A percentile compares a stretch with the other conserved stretches of the same genome.
Evolutionary conservation across 371 early-diverging fungal species (phyloP).

Genomic region (Gilbertella persicaria): DNA sequence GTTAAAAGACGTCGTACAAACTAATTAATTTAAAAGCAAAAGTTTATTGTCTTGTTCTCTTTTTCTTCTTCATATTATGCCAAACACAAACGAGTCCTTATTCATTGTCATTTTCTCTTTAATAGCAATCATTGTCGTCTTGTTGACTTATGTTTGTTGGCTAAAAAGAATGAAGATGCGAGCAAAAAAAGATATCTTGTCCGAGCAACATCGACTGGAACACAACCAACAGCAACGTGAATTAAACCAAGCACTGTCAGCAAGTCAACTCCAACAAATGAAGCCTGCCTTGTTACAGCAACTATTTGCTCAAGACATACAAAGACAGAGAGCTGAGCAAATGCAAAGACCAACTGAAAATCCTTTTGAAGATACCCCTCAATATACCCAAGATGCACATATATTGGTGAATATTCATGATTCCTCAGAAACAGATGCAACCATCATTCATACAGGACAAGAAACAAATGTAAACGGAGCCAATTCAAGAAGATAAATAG

Average conservation of each 20-base stretch:
- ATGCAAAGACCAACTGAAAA: conserved; percentile 3
- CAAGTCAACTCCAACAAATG: conserved; percentile 20
- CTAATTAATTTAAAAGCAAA: conserved; percentile 4
- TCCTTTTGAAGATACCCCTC: conserved; percentile 17
- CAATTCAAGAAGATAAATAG: too few species aligned
- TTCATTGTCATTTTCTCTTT: conserved; percentile 25
- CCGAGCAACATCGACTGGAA: conserved; percentile 19
- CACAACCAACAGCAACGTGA: conserved; percentile 10
- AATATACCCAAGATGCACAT: conserved; percentile 20
- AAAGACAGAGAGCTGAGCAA: not conserved
- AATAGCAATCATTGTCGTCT: conserved; percentile 13
- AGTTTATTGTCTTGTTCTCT: conserved; percentile 1
- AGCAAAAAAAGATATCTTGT: conserved; percentile 13
- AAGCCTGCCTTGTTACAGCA: conserved; percentile 27
- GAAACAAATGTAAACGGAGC: too few species aligned
- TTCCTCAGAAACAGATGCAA: conserved; percentile 21
- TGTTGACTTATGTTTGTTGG: conserved; percentile 25
- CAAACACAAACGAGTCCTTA: conserved; percentile 23
- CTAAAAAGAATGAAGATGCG: conserved; percentile 21
- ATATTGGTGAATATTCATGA: conserved; percentile 18
- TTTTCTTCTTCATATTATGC: not conserved
- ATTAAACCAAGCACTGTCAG: conserved; percentile 1
- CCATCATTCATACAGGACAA: conserved; percentile 16
- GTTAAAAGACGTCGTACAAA: conserved; percentile 7
- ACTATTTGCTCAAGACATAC: conserved; percentile 14